Evolutionary conservation across 306 rosid genomes (phyloP).

Genomic region (Trichosanthes truncata): DNA sequence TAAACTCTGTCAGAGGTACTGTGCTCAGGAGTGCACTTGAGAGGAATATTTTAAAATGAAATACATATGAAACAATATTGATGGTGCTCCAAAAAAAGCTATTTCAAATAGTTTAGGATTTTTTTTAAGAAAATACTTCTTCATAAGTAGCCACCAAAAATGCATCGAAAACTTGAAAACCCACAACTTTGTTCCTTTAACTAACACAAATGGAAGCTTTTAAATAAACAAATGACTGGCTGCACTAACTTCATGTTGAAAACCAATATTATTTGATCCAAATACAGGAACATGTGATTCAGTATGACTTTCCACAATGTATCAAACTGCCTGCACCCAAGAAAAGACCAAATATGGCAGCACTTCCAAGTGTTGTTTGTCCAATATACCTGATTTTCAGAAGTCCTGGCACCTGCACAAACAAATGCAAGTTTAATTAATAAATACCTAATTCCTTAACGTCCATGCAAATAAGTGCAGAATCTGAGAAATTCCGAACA

Average conservation of each 20-base stretch:
- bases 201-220: neutral
- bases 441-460: neutral
- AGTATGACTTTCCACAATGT: slow-evolving; percentile 89
- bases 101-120: no score
- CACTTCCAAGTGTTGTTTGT: slow-evolving; percentile 71
- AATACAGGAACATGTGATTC: neutral
- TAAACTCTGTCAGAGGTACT: no score
- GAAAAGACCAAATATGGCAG: slow-evolving; percentile 77
- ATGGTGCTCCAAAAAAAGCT: neutral
- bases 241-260: slow-evolving; percentile 4
- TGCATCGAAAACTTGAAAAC: neutral
- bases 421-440: neutral
- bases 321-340: slow-evolving; percentile 87
- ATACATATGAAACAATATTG: neutral
- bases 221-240: neutral
- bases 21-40: neutral
- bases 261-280: neutral
- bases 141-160: neutral
- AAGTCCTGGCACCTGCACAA: slow-evolving; percentile 72
- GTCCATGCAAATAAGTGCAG: neutral
- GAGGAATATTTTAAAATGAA: neutral
- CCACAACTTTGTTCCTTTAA: neutral
- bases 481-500: neutral
- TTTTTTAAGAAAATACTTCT: neutral
- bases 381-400: slow-evolving; percentile 78